Base-by-base conservation (phyloP, 208 protist species). In the Lotmaria passim region DNA sequence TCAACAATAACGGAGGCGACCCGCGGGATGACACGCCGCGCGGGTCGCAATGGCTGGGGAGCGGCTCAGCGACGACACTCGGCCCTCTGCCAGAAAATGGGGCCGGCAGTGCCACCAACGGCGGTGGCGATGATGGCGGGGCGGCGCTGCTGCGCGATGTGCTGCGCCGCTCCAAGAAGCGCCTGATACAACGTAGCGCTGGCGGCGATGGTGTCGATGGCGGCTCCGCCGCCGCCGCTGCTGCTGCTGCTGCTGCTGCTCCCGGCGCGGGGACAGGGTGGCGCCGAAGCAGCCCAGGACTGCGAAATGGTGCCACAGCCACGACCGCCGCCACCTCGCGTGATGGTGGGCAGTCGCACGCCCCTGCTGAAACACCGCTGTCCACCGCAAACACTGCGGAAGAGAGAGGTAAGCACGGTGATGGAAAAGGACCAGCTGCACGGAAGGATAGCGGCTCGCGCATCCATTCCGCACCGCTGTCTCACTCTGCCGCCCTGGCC, bases 121-220 rank as follows among this genome's bases (percentile, higher is more conserved):
- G 30, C 24, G 46, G 10, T 12, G 33, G 6, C 17, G 41, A 44
- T 41, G 61, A 30, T 3, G 59, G 26, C 14, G 53, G 53, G 1
- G 61, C 46, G 3, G 43, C 53, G 39, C 23, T 75, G 53, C 69
- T 75, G 44, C 58, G 65, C 34, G 69, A 75, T 28, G 65, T 75
- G 21, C 61, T 75, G 38, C 69, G 61, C 30, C 39, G 53, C 7
- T 68, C 69, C 31, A 75, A 75, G 44, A 61, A 63, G n/a, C 60
- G 46, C 17, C 23, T 66, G 30, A 17, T 23, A n/a, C 17, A 12
- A 30, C 59, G 43, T 31, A 21, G 17, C 44, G 59, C 30, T 12
- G 36, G 39, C 33, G 43, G 30, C 24, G 26, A 10, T 6, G 21
- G 50, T 56, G 50, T 19, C 0, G 50, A 7, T 36, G 11, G 39